phyloP scores from a whole-genome alignment of 106 monocot genomes.

The Iris macrosiphon region DNA sequence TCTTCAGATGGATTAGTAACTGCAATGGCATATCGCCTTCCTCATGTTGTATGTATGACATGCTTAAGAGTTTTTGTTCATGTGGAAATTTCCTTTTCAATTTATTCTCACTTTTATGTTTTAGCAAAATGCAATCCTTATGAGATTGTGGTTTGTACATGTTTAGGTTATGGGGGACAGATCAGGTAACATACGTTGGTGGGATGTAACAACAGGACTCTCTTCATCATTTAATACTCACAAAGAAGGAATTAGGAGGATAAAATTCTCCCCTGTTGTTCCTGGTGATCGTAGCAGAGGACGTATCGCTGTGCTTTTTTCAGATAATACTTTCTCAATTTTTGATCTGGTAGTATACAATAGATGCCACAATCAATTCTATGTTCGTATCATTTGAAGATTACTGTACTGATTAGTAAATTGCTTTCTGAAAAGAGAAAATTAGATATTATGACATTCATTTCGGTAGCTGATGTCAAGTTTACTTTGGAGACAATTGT shows the following conservation, averaged over 20 bases:
- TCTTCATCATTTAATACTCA: constrained; percentile 97
- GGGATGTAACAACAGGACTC: constrained; percentile 93
- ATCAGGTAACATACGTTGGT: constrained; percentile 96
- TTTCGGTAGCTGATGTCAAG: no score
- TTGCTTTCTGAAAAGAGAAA: no score
- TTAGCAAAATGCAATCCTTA: no score
- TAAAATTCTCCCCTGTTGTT: constrained; percentile 98
- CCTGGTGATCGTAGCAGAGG: constrained; percentile 91
- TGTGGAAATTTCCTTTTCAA: neutral
- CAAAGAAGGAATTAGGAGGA: constrained; percentile 93
- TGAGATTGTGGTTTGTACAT: constrained; percentile 2
- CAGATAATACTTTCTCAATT: constrained; percentile 95
- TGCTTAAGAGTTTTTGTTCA: neutral
- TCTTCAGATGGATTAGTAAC: constrained; percentile 88
- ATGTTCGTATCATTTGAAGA: no score
- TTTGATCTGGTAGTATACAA: constrained; percentile 88
- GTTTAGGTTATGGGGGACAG: constrained; percentile 95
- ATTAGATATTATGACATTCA: no score
- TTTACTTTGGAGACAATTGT: no score
- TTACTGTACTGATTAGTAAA: no score
- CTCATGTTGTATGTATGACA: constrained; percentile 78
- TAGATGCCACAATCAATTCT: neutral
- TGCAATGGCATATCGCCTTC: constrained; percentile 98
- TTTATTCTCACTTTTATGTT: neutral
- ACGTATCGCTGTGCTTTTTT: constrained; percentile 91